These are phyloP conservation scores for Magnolia kwangsiensis DNA, from an alignment of 164 flowering plant genomes.

Conservation along the genomic window DNA sequence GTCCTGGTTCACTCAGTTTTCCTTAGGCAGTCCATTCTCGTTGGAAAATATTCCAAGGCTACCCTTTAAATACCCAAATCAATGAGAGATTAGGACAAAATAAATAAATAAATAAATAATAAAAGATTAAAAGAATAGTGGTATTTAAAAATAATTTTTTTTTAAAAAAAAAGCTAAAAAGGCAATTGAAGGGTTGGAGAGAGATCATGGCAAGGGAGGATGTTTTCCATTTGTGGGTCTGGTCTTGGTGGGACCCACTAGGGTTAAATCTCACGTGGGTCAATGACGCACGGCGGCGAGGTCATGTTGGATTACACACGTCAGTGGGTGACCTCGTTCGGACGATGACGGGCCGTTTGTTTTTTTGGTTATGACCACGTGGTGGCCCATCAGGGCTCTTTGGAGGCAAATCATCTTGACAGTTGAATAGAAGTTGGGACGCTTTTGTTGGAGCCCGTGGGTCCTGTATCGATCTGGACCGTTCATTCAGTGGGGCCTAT, in stretches of 20 bases:
- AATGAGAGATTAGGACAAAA: background rate
- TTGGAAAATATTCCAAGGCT: background rate
- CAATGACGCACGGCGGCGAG: constrained; percentile 24
- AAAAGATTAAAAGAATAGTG: background rate
- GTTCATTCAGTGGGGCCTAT: too few relatives aligned
- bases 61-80: constrained; percentile 4
- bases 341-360: too few relatives aligned
- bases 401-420: too few relatives aligned
- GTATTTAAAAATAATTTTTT: too few relatives aligned
- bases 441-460: too few relatives aligned
- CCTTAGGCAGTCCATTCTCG: background rate
- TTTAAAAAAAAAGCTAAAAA: background rate
- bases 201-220: constrained; percentile 2
- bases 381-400: too few relatives aligned
- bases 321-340: background rate
- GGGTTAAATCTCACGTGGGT: constrained; percentile 14
- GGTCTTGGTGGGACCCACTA: constrained; percentile 3
- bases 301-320: background rate
- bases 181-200: background rate
- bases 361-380: too few relatives aligned
- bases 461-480: too few relatives aligned
- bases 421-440: too few relatives aligned
- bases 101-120: too few relatives aligned
- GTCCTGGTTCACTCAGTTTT: background rate
- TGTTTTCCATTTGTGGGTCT: constrained; percentile 1